Base-by-base conservation (phyloP, 2,329 filamentous ascomycete species). In the Coniochaeta prunicola region DNA sequence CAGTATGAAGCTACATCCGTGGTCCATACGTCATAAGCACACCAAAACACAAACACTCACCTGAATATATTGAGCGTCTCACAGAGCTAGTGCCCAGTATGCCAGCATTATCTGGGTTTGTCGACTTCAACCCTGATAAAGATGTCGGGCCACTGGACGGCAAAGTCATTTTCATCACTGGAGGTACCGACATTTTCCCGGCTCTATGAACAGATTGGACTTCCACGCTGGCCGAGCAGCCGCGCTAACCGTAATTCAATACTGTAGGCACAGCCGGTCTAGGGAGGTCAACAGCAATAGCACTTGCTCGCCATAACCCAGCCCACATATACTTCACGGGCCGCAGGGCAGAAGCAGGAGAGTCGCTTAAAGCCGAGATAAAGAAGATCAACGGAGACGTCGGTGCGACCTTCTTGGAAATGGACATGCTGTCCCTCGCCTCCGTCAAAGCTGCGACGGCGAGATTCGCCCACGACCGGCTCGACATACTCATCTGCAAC, bases 321-420 rank as follows among this genome's bases (percentile, higher is more conserved):
- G 68, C 72, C 2, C 75, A 79, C 56, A 80, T 85, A 58, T 82
- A 79, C 68, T 74, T 84, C 58, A 78, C 73, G n/a, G 79, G 78
- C 1, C 77, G 80, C 34, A 78, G 73, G 34, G 70, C 66, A 55
- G 74, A 78, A 63, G 76, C 76, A 9, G 74, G 70, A 73, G 21
- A 72, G 73, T 13, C 75, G 80, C 24, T 57, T 2, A 69, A 73
- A 30, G 12, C 48, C 4, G 28, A 48, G 24, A 30, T 58, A 33
- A 56, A 38, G 33, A 36, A 31, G 9, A 38, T 30, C 24, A n/a
- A 48, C 40, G 8, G 10, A 15, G 15, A 38, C 1, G 56, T 57
- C 12, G 56, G 56, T 12, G 15, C 64, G 34, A 68, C 67, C 0
- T 70, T 78, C 60, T 60, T 80, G 7, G 61, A 74, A 57, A 70